Base-by-base conservation (phyloP, 2,329 filamentous ascomycete species). In the Hypoxylon sp. region DNA sequence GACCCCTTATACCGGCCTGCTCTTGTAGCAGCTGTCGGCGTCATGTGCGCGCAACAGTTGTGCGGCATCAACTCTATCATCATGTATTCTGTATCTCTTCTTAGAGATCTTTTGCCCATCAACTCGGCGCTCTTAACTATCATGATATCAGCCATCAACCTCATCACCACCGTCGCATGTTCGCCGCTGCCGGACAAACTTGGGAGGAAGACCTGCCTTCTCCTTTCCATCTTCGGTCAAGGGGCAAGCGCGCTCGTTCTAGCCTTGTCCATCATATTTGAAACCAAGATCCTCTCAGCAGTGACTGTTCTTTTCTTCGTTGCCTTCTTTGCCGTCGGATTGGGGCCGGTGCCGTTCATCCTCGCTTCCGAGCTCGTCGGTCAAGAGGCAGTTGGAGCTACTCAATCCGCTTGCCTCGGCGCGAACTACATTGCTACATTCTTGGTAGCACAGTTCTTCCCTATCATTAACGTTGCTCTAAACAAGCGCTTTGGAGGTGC, bases 51-150 rank as follows among this genome's bases (percentile, higher is more conserved):
- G 0, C 96, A 98, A 79, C 96, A 99, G 79, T 85, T 98, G 39
- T 95, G 92, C 65, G 95, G 94, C 51, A 95, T 98, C 82, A 98
- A 99, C 86, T 95, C 92, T 65, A 95, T 98, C 77, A 92, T 98
- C 81, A 98, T 99, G 94, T 99, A 99, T 81, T 97, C 94, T 1
- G 96, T 98, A 5, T 94, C 93, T 0, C 89, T 99, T 0, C 87
- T 99, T 13, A 89, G 92, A 33, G 90, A 90, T 70, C 87, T 98
- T 1, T 87, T 99, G 0, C 92, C 93, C 3, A 88, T 94, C 51
- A 94, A 90, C 68, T 95, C 94, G 0, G 91, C 92, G 0, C 82
- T 97, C 0, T 86, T 99, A 57, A 97, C 95, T 60, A 95, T 98
- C 67, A 82, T 92, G 60, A 94, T 98, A 65, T 97, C 94, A 0